These are phyloP conservation scores for Ormosia semicastrata DNA, from an alignment of 306 rosid species.

Conservation along the genomic window DNA sequence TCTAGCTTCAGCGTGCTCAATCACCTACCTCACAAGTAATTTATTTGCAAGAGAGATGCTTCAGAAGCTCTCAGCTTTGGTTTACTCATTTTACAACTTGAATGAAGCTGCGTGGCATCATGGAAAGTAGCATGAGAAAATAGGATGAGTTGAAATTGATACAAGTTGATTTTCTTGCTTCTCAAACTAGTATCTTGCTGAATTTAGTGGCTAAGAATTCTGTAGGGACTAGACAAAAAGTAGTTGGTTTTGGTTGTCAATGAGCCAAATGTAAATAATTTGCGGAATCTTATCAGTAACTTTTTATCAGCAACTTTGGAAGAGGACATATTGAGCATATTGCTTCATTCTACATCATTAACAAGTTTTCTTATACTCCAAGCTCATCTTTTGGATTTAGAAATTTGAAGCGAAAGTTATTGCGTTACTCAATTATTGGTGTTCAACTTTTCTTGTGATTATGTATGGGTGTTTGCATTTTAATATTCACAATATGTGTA, in stretches of 20 bases:
- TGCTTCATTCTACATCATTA: background rate
- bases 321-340: background rate
- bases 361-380: background rate
- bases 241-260: constrained; percentile 11
- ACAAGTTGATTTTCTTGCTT: background rate
- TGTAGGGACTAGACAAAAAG: background rate
- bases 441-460: too few relatives aligned
- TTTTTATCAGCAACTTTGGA: background rate
- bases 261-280: constrained; percentile 12
- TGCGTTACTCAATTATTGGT: too few relatives aligned
- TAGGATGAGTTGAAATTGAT: background rate
- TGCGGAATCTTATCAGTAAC: background rate
- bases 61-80: background rate
- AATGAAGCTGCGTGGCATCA: background rate
- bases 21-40: background rate
- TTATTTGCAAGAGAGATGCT: background rate
- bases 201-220: constrained; percentile 13
- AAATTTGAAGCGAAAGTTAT: too few relatives aligned
- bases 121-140: background rate
- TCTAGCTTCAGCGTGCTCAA: constrained; percentile 8
- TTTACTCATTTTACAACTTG: background rate
- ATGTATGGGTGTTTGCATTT: too few relatives aligned
- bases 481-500: too few relatives aligned
- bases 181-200: background rate
- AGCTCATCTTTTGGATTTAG: background rate